phyloP scores from a whole-genome alignment of 2,329 filamentous ascomycete genomes.

The Rhexocercosporidium sp. region DNA sequence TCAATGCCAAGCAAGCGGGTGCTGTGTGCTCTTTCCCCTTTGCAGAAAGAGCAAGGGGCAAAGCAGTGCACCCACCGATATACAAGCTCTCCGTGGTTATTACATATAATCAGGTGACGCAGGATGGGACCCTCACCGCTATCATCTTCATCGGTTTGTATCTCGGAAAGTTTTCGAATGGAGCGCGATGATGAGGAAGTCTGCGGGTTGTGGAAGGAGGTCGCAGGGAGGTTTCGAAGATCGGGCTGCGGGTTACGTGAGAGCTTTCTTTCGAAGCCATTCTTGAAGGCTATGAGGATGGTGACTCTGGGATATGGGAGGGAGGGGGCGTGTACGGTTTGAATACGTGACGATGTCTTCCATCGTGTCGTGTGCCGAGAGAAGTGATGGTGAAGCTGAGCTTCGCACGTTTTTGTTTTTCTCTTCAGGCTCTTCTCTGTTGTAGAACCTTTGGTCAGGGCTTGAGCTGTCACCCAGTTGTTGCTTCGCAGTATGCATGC shows the following conservation, averaged over 20 bases:
- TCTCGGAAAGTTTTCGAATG: not conserved
- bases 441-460: not conserved
- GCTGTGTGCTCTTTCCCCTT: not conserved
- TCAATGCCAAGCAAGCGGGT: not conserved
- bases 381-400: not conserved
- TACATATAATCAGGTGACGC: not conserved
- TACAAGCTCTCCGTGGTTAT: not conserved
- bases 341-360: not conserved
- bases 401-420: not conserved
- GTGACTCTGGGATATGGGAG: not conserved
- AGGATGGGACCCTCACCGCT: not conserved
- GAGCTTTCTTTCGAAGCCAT: not conserved
- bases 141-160: not conserved
- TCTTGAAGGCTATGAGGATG: not conserved
- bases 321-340: not conserved
- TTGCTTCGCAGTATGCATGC: not conserved
- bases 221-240: not conserved
- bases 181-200: not conserved
- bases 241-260: not conserved
- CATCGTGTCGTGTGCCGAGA: not conserved
- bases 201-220: not conserved
- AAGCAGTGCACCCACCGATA: slow-evolving; percentile 3
- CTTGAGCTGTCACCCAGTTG: not conserved
- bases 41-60: not conserved
- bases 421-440: not conserved